Evolutionary conservation across 305 asterid genomes (phyloP), one percentile per base, ranked within the genome.

Genomic region (Fraxinus nigra): DNA sequence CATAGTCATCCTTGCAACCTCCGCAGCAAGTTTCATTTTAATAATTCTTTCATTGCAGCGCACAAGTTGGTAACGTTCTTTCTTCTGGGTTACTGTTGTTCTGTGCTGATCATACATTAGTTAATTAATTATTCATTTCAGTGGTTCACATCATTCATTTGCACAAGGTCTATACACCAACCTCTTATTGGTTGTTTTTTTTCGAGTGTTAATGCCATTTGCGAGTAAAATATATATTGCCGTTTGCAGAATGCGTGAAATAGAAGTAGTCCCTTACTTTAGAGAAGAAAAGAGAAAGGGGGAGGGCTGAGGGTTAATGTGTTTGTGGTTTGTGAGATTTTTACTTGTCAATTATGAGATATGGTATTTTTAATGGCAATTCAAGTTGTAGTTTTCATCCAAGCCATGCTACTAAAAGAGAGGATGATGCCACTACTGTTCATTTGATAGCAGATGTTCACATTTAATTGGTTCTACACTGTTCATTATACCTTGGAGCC

Each of bases 371-470:
- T 84, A 35, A 72, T 40, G 89, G 87, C 84, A 84, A 77, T 75
- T 78, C 84, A 79, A 51, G 82, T 84, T 46, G 13, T 88, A 86
- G 90, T 86, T 89, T 89, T 89, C 90, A 79, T 88, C 85, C 6
- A 20, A 28, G 74, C 85, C 72, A 72, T 86, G 77, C 11, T 7
- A 37, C 5, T 37, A 7, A 37, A 37, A 37, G 43, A 37, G 11
- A 37, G 11, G 43, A 37, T 37, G 43, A 37, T 0, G 40, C 9
- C 6, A 35, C 40, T 35, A 7, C 40, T 35, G 9, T 5, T 35
- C 40, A 35, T 35, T 35, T 1, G 40, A 7, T 35, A 10, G 9
- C 40, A 35, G 1, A 35, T 0, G 8, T 5, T 35, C 40, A 6
- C 40, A 35, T 35, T 35, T 35, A 0, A 35, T 2, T 35, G 7